Base-by-base conservation (phyloP, 495 filamentous ascomycete species). In the Podospora sp. region DNA sequence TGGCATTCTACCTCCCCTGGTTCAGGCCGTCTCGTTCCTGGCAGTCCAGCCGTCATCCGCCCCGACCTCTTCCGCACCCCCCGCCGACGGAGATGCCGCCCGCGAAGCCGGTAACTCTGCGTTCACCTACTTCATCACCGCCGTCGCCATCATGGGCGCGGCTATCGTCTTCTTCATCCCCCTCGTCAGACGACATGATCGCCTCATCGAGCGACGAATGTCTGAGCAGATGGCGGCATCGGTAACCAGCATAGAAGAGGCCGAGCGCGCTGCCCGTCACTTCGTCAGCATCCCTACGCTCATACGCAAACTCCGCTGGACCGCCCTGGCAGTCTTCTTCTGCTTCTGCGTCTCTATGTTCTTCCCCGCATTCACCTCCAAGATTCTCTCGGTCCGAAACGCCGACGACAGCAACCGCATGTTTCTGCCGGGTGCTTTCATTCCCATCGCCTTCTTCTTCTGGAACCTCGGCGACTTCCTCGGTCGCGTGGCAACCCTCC, bases 381-480 rank as follows among this genome's bases (percentile, higher is more conserved):
- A 89, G 72, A 93, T 97, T 70, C 69, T 88, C 26, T 93, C 91
- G 3, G 88, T 95, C 7, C 79, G 81, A 62, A 81, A 84, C 6
- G 73, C 76, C 6, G 81, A 81, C n/a, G 69, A 79, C 5, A 73
- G 80, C 21, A 68, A 68, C 60, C 80, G 84, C n/a, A 75, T 97
- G 26, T 89, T 92, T 65, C 82, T 86, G 27, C 86, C 90, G 0
- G 80, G 88, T 3, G 86, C 88, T 36, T 99, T 98, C 78, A 92
- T 97, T 60, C 94, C 95, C 0, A 82, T 97, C 3, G 91, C 84
- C 9, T 97, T 98, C 78, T 86, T 99, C 29, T 85, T 97, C 70
- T 99, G 95, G 95, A 99, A 98, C 71, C 71, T 88, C 6, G 95
- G 95, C 40, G 95, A 99, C 74, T 81, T 98, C 5, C 29, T 84